phyloP scores from a whole-genome alignment of 805 yeast species.

The Wickerhamiella occidentalis region DNA sequence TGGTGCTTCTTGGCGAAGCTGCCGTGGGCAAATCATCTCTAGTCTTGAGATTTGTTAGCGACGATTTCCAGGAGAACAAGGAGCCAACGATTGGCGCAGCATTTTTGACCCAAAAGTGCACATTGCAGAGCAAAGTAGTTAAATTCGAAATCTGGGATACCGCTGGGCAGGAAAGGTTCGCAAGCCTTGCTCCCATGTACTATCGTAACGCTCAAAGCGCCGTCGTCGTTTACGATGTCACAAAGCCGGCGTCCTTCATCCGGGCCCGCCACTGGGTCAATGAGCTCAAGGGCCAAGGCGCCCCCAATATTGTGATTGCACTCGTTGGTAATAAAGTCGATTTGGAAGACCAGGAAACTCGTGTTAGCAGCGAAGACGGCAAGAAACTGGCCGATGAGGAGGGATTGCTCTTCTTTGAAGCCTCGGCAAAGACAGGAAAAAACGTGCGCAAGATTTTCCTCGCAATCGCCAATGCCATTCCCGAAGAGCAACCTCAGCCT shows the following conservation, averaged over 20 bases:
- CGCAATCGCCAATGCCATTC: slow-evolving; percentile 80
- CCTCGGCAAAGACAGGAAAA: slow-evolving; percentile 81
- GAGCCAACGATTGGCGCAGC: slow-evolving; percentile 99
- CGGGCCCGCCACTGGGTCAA: slow-evolving; percentile 98
- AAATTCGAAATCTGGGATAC: slow-evolving; percentile 63
- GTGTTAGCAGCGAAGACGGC: slow-evolving; percentile 81
- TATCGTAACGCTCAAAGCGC: slow-evolving; percentile 97
- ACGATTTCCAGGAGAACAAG: slow-evolving; percentile 93
- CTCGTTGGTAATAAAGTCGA: slow-evolving; percentile 89
- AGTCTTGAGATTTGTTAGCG: slow-evolving; percentile 82
- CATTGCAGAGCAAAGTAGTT: slow-evolving; percentile 72
- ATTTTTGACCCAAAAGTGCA: slow-evolving; percentile 84
- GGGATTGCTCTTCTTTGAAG: slow-evolving; percentile 79
- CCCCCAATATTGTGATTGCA: slow-evolving; percentile 84
- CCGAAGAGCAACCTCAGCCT: slow-evolving; percentile 33
- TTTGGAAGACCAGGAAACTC: slow-evolving; percentile 39
- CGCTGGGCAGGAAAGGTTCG: slow-evolving; percentile 96
- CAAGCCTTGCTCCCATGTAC: slow-evolving; percentile 92
- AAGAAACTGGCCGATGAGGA: slow-evolving; percentile 80
- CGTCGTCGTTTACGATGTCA: slow-evolving; percentile 85
- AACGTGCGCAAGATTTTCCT: slow-evolving; percentile 86
- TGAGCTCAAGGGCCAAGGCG: slow-evolving; percentile 89
- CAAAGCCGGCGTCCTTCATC: slow-evolving; percentile 87
- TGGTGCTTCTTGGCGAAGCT: slow-evolving; percentile 90
- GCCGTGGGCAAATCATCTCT: slow-evolving; percentile 95